Conservation (phyloP, 306 rosid genomes). For the Geum urbanum region DNA sequence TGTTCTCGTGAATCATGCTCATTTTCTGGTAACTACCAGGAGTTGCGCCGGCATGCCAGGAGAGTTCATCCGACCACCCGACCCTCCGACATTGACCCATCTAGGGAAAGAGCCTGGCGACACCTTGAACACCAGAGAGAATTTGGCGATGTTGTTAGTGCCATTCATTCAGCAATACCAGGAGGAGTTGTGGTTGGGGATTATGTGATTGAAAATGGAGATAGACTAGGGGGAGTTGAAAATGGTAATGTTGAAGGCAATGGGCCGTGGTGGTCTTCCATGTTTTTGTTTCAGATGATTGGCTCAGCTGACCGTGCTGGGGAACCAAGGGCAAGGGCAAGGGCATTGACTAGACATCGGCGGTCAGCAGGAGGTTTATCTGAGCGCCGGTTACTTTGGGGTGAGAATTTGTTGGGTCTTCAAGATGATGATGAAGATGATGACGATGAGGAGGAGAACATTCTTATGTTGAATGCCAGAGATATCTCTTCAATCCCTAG, state of each 20-base stretch:
- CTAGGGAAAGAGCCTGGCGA: conserved; percentile 77
- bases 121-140: conserved; percentile 84
- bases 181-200: conserved; percentile 88
- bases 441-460: conserved; percentile 39
- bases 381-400: conserved; percentile 72
- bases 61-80: conserved; percentile 75
- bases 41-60: conserved; percentile 87
- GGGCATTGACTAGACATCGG: conserved; percentile 69
- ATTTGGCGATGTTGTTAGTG: conserved; percentile 85
- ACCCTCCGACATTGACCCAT: conserved; percentile 73
- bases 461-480: conserved; percentile 36
- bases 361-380: conserved; percentile 46
- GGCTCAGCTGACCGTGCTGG: conserved; percentile 55
- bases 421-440: conserved; percentile 36
- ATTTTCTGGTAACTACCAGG: conserved; percentile 77
- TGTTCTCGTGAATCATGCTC: conserved; percentile 87
- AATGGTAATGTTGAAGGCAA: conserved; percentile 38
- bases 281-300: conserved; percentile 78
- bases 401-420: conserved; percentile 74
- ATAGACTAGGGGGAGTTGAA: conserved; percentile 50
- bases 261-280: conserved; percentile 65
- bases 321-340: conserved; percentile 65
- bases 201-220: conserved; percentile 83
- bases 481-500: conserved; percentile 62
- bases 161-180: conserved; percentile 78